phyloP scores from a whole-genome alignment of 78 protist species.

The Chrysochromulina tobinii region DNA sequence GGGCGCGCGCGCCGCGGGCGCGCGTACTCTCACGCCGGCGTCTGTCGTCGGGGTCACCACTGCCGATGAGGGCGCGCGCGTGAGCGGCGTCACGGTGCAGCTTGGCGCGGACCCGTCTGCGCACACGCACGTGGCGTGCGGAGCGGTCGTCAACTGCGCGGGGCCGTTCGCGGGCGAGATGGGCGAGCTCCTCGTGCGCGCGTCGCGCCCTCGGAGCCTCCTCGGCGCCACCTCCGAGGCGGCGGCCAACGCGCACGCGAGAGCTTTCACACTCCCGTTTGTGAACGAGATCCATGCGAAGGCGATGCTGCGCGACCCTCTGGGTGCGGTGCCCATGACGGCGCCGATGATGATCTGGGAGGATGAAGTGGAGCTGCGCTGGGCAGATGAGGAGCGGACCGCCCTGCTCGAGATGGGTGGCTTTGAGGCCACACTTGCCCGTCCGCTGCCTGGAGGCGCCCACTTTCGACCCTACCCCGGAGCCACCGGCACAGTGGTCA shows the following conservation, averaged over 20 bases:
- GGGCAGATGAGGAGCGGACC: neutral
- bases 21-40: neutral
- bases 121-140: neutral
- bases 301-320: conserved; percentile 23
- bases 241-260: neutral
- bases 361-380: neutral
- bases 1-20: neutral
- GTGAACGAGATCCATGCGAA: conserved; percentile 1
- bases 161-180: neutral
- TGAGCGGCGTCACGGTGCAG: neutral
- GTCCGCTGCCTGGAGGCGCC: neutral
- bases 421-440: neutral
- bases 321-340: neutral
- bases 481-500: neutral
- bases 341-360: conserved; percentile 16
- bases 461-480: conserved; percentile 11
- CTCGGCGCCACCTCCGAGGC: neutral
- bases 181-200: neutral
- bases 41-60: neutral
- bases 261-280: neutral
- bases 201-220: neutral
- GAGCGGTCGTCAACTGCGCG: neutral
- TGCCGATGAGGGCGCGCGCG: neutral
- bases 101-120: neutral
- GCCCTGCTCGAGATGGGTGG: neutral